These are phyloP conservation scores for Elongisporangium anandrum DNA, from an alignment of 352 stramenopile genomes.

Conservation along the genomic window DNA sequence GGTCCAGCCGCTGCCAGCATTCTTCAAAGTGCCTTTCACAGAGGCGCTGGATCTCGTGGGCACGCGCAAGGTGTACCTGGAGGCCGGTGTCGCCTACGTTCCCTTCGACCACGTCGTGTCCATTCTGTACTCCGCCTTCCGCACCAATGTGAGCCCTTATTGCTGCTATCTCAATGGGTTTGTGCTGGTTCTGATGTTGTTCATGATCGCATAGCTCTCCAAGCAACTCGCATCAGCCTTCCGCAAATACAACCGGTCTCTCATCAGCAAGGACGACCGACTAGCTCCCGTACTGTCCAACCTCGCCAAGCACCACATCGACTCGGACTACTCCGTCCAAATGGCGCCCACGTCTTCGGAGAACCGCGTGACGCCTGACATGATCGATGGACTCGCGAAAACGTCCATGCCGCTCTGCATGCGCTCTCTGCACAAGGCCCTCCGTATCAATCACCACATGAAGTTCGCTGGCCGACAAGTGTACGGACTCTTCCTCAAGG, in stretches of 20 bases:
- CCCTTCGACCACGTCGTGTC: conserved; percentile 93
- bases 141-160: conserved; percentile 55
- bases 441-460: conserved; percentile 96
- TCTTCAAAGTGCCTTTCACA: conserved; percentile 97
- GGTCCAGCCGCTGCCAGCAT: conserved; percentile 53
- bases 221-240: conserved; percentile 88
- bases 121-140: conserved; percentile 93
- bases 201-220: conserved; percentile 54
- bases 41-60: conserved; percentile 94
- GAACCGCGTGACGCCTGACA: conserved; percentile 84
- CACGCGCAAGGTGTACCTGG: conserved; percentile 91
- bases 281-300: conserved; percentile 94
- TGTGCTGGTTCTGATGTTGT: conserved; percentile 3
- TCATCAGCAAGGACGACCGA: conserved; percentile 90
- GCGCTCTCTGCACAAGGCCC: conserved; percentile 90
- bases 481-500: conserved; percentile 99
- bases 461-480: conserved; percentile 97
- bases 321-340: conserved; percentile 78
- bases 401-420: conserved; percentile 98
- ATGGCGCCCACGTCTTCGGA: conserved; percentile 26
- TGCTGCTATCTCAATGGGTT: background rate
- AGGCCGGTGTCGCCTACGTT: conserved; percentile 94
- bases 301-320: conserved; percentile 96
- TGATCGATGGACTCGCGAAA: conserved; percentile 87
- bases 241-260: conserved; percentile 84